A percentile compares a stretch with the other conserved stretches of the same genome.
Conservation (phyloP, 495 filamentous ascomycete species). For the Neurospora sp. region DNA sequence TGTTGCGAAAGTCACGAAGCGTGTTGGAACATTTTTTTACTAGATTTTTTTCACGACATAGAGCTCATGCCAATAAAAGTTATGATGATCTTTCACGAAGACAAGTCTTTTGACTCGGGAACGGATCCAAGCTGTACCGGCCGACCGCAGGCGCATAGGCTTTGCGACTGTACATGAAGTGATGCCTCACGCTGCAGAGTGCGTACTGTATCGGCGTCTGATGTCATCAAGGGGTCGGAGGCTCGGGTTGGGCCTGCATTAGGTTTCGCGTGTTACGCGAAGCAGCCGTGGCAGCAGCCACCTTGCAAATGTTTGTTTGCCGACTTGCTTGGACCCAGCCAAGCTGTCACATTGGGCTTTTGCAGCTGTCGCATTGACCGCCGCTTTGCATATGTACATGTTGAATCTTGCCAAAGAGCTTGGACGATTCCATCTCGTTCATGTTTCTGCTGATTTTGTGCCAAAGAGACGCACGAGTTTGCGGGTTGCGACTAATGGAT, state of each 20-base stretch:
- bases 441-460: neutral
- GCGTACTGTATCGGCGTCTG: neutral
- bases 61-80: neutral
- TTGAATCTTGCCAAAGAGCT: neutral
- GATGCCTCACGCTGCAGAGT: neutral
- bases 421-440: neutral
- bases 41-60: neutral
- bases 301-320: neutral
- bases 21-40: neutral
- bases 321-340: neutral
- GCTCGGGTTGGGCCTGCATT: neutral
- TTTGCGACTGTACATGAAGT: neutral
- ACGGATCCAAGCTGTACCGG: neutral
- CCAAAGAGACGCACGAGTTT: neutral
- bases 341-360: neutral
- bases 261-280: neutral
- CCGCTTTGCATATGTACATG: neutral
- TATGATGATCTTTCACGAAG: neutral
- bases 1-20: neutral
- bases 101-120: neutral
- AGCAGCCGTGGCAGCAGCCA: neutral
- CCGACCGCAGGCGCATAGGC: neutral
- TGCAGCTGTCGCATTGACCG: neutral
- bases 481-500: neutral
- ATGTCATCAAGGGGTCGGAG: neutral